phyloP scores from a whole-genome alignment of 768 basidiomycete species.

The Tricholoma bakamatsutake region DNA sequence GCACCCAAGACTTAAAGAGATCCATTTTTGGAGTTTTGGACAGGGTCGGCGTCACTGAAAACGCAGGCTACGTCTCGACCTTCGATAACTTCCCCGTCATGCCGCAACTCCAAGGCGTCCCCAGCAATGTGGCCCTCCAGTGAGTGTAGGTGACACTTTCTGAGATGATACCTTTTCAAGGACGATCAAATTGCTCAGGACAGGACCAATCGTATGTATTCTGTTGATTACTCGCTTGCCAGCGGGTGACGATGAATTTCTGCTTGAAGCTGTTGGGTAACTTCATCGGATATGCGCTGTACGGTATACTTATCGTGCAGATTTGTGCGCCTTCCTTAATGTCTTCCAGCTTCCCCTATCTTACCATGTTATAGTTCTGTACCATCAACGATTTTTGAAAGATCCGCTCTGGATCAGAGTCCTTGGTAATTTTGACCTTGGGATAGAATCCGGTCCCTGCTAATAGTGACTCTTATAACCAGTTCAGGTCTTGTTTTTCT shows the following conservation, averaged over 20 bases:
- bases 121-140: conserved; percentile 5
- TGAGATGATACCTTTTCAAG: neutral
- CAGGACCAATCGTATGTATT: conserved; percentile 10
- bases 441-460: neutral
- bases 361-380: conserved; percentile 9
- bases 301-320: conserved; percentile 16
- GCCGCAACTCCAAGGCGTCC: neutral
- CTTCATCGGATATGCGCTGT: conserved; percentile 14
- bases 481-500: conserved; percentile 16
- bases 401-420: conserved; percentile 10
- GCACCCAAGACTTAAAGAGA: no score
- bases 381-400: conserved; percentile 8
- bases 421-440: conserved; percentile 4
- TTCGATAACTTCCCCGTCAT: neutral
- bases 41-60: no score
- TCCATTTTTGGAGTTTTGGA: no score
- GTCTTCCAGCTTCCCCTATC: neutral
- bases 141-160: neutral
- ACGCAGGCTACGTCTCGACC: no score
- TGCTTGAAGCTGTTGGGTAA: conserved; percentile 12
- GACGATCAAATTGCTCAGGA: neutral
- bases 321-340: conserved; percentile 8
- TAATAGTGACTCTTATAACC: neutral
- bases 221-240: neutral
- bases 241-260: neutral